Conservation (phyloP, 768 basidiomycete genomes). For the Scleroderma bovista region DNA sequence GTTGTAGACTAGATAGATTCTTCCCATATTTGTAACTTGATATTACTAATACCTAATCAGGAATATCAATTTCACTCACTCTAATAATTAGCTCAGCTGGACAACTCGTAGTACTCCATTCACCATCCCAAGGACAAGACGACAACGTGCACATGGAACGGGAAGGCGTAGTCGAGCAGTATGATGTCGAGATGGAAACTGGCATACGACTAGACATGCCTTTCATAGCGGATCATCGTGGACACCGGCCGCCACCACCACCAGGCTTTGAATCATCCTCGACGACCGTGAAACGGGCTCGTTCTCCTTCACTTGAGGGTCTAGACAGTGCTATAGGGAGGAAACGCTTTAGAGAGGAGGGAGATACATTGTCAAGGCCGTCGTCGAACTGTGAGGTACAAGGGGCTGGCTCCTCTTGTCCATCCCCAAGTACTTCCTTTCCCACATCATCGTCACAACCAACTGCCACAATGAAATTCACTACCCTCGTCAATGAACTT, state of each 20-base stretch:
- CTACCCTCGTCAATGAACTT: slow-evolving; percentile 51
- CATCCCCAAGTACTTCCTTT: not conserved
- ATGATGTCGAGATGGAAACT: not conserved
- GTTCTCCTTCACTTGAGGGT: slow-evolving; percentile 54
- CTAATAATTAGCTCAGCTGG: no score
- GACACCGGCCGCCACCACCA: slow-evolving; percentile 1
- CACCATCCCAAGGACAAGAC: no score
- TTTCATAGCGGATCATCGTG: slow-evolving; percentile 9
- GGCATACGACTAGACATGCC: not conserved
- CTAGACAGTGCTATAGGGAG: slow-evolving; percentile 41
- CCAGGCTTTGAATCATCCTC: slow-evolving; percentile 8
- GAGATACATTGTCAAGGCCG: slow-evolving; percentile 12
- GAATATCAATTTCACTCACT: no score
- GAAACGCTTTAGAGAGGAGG: slow-evolving; percentile 56
- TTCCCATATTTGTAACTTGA: no score
- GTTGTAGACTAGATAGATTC: no score
- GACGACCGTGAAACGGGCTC: slow-evolving; percentile 49
- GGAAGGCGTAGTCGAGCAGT: no score
- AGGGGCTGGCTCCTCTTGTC: not conserved
- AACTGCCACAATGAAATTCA: slow-evolving; percentile 5
- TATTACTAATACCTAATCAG: no score
- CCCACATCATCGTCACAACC: not conserved
- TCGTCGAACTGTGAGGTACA: slow-evolving; percentile 10
- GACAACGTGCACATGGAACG: no score
- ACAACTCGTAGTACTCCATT: no score